A percentile compares a stretch with the other conserved stretches of the same genome.
phyloP scores from a whole-genome alignment of 2,329 filamentous ascomycete genomes.

The Orbilia brochopaga region DNA sequence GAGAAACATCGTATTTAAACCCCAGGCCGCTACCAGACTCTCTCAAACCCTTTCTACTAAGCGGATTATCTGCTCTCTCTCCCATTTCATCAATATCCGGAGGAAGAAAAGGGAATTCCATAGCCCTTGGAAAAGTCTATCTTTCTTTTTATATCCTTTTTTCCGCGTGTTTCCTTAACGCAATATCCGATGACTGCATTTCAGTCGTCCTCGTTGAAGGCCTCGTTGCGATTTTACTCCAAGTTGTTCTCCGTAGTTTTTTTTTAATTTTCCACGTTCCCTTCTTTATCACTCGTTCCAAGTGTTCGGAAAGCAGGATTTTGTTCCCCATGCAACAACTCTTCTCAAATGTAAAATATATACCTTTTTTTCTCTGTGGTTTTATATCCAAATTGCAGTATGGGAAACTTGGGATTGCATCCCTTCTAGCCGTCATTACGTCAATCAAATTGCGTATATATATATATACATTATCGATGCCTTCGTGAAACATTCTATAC shows the following conservation, averaged over 20 bases:
- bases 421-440: background rate
- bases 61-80: background rate
- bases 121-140: constrained; percentile 11
- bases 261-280: constrained; percentile 45
- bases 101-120: background rate
- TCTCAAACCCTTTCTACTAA: background rate
- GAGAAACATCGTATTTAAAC: constrained; percentile 74
- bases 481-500: no score
- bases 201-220: background rate
- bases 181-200: background rate
- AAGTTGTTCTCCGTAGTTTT: constrained; percentile 15
- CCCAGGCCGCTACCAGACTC: background rate
- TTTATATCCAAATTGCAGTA: constrained; percentile 30
- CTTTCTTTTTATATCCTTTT: constrained; percentile 18
- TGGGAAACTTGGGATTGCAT: constrained; percentile 28
- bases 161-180: constrained; percentile 1
- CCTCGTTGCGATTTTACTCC: constrained; percentile 5
- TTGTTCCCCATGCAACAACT: constrained; percentile 10
- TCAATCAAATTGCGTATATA: no score
- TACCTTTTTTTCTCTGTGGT: constrained; percentile 22
- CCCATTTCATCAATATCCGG: constrained; percentile 11
- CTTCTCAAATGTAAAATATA: constrained; percentile 47
- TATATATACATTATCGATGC: no score
- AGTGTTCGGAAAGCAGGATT: constrained; percentile 11
- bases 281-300: constrained; percentile 17